Conservation (phyloP, 2,329 filamentous ascomycete genomes). For the Berkeleyomyces rouxiae region DNA sequence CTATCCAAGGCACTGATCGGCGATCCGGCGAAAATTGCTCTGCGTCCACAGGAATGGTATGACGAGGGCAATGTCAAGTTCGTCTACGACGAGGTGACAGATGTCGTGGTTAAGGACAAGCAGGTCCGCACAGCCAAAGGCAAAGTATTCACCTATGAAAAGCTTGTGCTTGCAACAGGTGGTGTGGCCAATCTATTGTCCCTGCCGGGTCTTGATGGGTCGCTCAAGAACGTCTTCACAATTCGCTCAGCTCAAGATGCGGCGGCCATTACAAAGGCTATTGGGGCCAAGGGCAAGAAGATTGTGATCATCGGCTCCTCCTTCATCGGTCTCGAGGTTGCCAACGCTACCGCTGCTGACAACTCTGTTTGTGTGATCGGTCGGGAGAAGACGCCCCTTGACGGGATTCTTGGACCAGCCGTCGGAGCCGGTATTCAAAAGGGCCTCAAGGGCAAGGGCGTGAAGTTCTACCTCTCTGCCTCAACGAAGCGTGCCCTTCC, state of each 20-base stretch:
- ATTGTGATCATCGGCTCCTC: slow-evolving; percentile 83
- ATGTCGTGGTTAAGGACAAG: slow-evolving; percentile 60
- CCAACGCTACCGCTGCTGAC: slow-evolving; percentile 60
- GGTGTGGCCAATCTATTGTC: slow-evolving; percentile 62
- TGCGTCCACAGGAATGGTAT: slow-evolving; percentile 65
- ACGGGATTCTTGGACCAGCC: slow-evolving; percentile 66
- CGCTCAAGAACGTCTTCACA: slow-evolving; percentile 68
- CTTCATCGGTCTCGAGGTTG: slow-evolving; percentile 98
- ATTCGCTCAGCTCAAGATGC: slow-evolving; percentile 64
- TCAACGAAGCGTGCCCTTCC: slow-evolving; percentile 56
- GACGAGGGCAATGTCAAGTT: slow-evolving; percentile 41
- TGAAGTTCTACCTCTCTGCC: slow-evolving; percentile 78
- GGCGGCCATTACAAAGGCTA: slow-evolving; percentile 59
- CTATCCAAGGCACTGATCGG: slow-evolving; percentile 83
- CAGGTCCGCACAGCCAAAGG: slow-evolving; percentile 59
- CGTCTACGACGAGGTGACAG: slow-evolving; percentile 47
- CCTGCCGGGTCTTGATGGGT: slow-evolving; percentile 65
- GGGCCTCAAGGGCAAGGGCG: slow-evolving; percentile 65
- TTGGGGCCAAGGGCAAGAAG: slow-evolving; percentile 76
- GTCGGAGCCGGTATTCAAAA: slow-evolving; percentile 70
- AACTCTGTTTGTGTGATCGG: slow-evolving; percentile 79
- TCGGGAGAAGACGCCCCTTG: slow-evolving; percentile 72
- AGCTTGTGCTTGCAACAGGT: slow-evolving; percentile 80
- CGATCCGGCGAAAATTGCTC: slow-evolving; percentile 62
- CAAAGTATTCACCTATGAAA: slow-evolving; percentile 59